phyloP scores from a whole-genome alignment of 768 basidiomycete species.

The Russula emetica region DNA sequence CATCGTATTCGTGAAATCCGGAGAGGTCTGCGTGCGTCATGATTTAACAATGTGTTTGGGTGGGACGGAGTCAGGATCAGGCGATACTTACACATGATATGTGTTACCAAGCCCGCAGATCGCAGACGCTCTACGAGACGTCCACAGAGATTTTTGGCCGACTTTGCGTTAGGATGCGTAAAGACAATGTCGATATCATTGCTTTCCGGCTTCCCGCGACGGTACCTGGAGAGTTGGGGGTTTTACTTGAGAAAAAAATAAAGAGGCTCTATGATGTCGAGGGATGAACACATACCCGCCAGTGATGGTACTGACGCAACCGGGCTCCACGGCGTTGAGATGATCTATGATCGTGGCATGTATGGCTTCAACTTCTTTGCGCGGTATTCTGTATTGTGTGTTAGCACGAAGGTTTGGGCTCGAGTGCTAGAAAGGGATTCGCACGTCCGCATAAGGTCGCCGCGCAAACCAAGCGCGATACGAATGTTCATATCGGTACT shows the following conservation, averaged over 20 bases:
- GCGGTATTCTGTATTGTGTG: conserved; percentile 51
- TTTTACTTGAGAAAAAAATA: not conserved
- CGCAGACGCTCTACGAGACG: conserved; percentile 55
- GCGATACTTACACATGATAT: conserved; percentile 69
- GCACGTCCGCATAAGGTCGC: conserved; percentile 51
- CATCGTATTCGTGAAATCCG: conserved; percentile 53
- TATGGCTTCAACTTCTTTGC: conserved; percentile 77
- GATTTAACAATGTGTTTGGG: not conserved
- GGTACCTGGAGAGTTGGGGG: conserved; percentile 52
- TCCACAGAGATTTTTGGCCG: conserved; percentile 60
- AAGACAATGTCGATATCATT: conserved; percentile 91
- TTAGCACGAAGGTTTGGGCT: not conserved
- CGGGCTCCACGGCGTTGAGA: conserved; percentile 55
- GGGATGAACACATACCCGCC: conserved; percentile 55
- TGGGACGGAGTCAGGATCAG: not conserved
- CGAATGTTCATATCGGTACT: conserved; percentile 39
- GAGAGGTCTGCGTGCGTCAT: conserved; percentile 47
- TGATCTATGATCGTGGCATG: conserved; percentile 62
- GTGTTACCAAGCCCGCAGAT: conserved; percentile 62
- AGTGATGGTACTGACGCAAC: conserved; percentile 69
- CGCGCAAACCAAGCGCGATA: conserved; percentile 54
- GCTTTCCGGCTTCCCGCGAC: conserved; percentile 74
- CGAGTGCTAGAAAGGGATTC: conserved; percentile 17
- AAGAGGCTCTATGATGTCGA: not conserved
- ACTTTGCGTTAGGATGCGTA: conserved; percentile 55